A percentile compares a stretch with the other conserved stretches of the same genome.
phyloP scores from a whole-genome alignment of 352 stramenopile genomes.

The Phytophthora europaea region DNA sequence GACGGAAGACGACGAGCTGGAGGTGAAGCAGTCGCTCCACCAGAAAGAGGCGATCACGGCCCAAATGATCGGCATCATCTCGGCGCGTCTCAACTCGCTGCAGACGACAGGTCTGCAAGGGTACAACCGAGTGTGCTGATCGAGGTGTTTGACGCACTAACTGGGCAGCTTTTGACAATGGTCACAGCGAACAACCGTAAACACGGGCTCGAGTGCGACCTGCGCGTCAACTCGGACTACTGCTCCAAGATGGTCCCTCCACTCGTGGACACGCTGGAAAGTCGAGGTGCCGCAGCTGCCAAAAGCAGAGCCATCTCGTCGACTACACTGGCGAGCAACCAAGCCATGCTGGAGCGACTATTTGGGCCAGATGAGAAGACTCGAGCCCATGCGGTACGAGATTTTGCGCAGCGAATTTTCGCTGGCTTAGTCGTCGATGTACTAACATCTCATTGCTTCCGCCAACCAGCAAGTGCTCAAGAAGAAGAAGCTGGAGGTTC shows the following conservation, averaged over 20 bases:
- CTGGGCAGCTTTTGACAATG: background rate
- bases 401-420: background rate
- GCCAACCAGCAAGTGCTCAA: constrained; percentile 73
- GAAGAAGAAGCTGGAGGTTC: constrained; percentile 83
- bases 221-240: constrained; percentile 78
- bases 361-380: constrained; percentile 83
- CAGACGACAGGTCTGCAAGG: constrained; percentile 58
- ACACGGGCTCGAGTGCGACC: constrained; percentile 78
- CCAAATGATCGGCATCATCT: constrained; percentile 88
- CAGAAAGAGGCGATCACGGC: constrained; percentile 83
- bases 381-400: constrained; percentile 51
- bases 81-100: constrained; percentile 66
- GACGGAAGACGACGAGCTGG: constrained; percentile 46
- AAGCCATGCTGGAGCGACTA: constrained; percentile 81
- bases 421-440: background rate
- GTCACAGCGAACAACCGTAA: constrained; percentile 67
- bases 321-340: constrained; percentile 61
- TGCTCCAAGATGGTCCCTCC: constrained; percentile 75
- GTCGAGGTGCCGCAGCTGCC: constrained; percentile 41
- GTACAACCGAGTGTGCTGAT: background rate
- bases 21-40: constrained; percentile 67
- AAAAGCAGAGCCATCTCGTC: constrained; percentile 55
- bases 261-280: constrained; percentile 78
- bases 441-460: background rate
- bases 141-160: background rate